phyloP scores from a whole-genome alignment of 2,329 filamentous ascomycete genomes.

The Phialophora expanda region DNA sequence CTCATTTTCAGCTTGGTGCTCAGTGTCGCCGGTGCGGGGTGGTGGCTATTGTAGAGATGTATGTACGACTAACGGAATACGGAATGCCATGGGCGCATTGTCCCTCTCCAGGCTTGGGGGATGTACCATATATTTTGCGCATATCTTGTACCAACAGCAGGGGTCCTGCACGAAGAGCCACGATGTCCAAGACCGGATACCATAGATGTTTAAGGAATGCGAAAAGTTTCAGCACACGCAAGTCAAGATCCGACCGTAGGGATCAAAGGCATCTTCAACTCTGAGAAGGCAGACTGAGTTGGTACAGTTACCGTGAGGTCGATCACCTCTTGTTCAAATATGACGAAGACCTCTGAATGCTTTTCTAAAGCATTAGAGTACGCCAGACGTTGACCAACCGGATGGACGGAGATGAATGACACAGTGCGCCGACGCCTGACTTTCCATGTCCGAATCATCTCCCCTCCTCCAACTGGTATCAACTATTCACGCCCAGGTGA shows the following conservation, averaged over 20 bases:
- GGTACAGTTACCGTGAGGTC: neutral
- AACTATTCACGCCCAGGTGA: neutral
- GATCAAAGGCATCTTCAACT: neutral
- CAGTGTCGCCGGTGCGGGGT: constrained; percentile 5
- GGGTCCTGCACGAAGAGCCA: neutral
- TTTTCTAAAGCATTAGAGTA: neutral
- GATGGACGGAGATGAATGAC: neutral
- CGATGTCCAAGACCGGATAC: neutral
- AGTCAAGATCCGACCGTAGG: neutral
- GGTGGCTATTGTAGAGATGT: constrained; percentile 8
- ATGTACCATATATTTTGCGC: neutral
- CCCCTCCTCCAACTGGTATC: neutral
- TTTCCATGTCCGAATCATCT: neutral
- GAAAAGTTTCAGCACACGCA: neutral
- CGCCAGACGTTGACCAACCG: neutral
- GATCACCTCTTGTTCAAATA: neutral
- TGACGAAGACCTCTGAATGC: neutral
- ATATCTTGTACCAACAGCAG: constrained; percentile 4
- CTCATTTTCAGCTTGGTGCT: constrained; percentile 13
- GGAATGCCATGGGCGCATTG: neutral
- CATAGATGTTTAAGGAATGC: neutral
- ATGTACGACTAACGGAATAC: neutral
- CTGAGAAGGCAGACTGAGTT: neutral
- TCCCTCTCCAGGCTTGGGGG: neutral
- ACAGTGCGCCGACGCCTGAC: too few species aligned